Evolutionary conservation across 495 filamentous ascomycete species (phyloP).

Genomic region (Aspergillus asperescens): DNA sequence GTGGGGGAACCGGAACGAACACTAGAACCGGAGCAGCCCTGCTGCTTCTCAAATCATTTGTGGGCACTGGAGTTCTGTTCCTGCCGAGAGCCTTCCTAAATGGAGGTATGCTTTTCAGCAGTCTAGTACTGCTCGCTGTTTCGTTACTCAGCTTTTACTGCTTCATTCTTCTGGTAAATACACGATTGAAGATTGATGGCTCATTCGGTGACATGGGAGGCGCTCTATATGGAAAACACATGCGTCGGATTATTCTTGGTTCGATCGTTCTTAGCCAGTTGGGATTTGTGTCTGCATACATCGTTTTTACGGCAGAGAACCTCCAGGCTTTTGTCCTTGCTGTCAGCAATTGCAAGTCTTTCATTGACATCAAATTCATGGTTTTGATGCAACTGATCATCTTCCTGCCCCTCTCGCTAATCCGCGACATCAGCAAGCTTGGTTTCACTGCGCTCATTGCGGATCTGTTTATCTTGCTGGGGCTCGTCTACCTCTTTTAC

Average conservation of each 20-base stretch:
- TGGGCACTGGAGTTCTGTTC: slow-evolving; percentile 96
- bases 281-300: slow-evolving; percentile 95
- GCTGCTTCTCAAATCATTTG: slow-evolving; percentile 90
- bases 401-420: slow-evolving; percentile 86
- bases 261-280: slow-evolving; percentile 94
- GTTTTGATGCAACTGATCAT: slow-evolving; percentile 90
- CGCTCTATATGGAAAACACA: slow-evolving; percentile 81
- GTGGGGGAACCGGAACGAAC: slow-evolving; percentile 64
- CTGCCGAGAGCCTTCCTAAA: slow-evolving; percentile 89
- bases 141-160: slow-evolving; percentile 88
- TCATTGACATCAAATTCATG: slow-evolving; percentile 79
- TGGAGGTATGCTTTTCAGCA: slow-evolving; percentile 96
- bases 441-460: slow-evolving; percentile 86
- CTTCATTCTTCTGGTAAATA: slow-evolving; percentile 87
- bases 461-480: slow-evolving; percentile 88
- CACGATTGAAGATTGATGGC: slow-evolving; percentile 73
- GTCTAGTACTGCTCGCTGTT: slow-evolving; percentile 76
- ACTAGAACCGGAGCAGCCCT: slow-evolving; percentile 68
- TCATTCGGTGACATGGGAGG: slow-evolving; percentile 97
- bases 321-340: slow-evolving; percentile 86
- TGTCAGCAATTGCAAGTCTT: slow-evolving; percentile 73
- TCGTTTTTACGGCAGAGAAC: slow-evolving; percentile 95
- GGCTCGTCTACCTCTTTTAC: slow-evolving; percentile 90
- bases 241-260: slow-evolving; percentile 77
- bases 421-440: slow-evolving; percentile 93